Evolutionary conservation across 2,329 filamentous ascomycete genomes (phyloP), one percentile per base, ranked within the genome.

Genomic region (Fusarium sp.): DNA sequence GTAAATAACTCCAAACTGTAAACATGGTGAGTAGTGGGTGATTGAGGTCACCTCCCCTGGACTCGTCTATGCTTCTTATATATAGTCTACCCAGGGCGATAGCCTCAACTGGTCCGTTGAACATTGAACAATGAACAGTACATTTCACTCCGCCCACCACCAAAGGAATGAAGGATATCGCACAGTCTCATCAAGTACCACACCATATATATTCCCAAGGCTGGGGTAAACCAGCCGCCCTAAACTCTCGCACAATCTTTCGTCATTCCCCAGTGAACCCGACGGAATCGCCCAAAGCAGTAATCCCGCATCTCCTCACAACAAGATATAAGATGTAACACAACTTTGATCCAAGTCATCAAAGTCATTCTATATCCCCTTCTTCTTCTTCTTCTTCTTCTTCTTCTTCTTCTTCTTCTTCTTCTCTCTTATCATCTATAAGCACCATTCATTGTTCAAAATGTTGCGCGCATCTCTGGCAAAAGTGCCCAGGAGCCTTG

Each of bases 281-380:
- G 21, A 64, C 72, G 72, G 72, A 72, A 57, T 72, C 69, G 37
- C 72, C 72, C 9, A 63, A 72, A 64, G 25, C 10, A 66, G 72
- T 52, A 74, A 29, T 44, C 39, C 72, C 72, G 72, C 67, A 44
- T 51, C 33, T 49, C 60, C 57, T 43, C 39, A 45, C 53, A 19
- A 56, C 17, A 41, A 33, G 65, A 66, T 69, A 71, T 63, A 65
- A 63, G 49, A 65, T 36, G 25, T 10, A 27, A 46, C 35, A 23
- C 21, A 32, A 27, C 23, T 29, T 39, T 25, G n/a, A 9, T 31
- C 37, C 47, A 9, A 42, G 14, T 32, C 43, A 41, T 58, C 36
- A 33, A 49, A 11, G 13, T 33, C 15, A 39, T 39, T 21, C 13
- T 32, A 38, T 23, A 35, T 39, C 8, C 23, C 23, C 21, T 27